Evolutionary conservation across 2,329 filamentous ascomycete species (phyloP).

Genomic region (Aspergillus eucalypticola): DNA sequence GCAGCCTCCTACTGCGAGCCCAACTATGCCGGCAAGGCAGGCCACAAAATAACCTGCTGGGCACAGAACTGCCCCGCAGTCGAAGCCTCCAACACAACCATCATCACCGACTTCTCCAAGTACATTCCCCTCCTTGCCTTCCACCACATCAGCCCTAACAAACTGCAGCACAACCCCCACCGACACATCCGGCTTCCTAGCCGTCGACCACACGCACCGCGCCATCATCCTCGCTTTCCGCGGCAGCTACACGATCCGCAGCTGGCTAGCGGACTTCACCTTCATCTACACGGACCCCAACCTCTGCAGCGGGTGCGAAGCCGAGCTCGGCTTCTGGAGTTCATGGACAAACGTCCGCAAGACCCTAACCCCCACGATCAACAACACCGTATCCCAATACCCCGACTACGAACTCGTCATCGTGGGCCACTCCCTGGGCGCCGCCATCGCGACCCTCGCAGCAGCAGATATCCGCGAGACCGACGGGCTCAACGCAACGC

Average conservation of each 20-base stretch:
- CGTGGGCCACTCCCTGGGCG: conserved; percentile 69
- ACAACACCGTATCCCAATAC: conserved; percentile 17
- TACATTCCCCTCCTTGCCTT: conserved; percentile 20
- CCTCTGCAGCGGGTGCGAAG: conserved; percentile 47
- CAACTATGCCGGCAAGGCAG: conserved; percentile 46
- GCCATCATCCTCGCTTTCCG: conserved; percentile 41
- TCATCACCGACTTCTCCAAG: conserved; percentile 51
- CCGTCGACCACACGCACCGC: conserved; percentile 48
- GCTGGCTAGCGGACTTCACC: conserved; percentile 29
- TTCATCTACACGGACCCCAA: conserved; percentile 33
- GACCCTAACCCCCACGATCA: conserved; percentile 40
- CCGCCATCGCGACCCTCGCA: conserved; percentile 62
- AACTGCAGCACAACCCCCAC: conserved; percentile 21
- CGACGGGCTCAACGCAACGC: conserved; percentile 50
- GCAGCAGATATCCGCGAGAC: conserved; percentile 55
- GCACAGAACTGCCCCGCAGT: conserved; percentile 49
- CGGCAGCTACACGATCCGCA: conserved; percentile 38
- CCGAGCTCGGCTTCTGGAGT: conserved; percentile 49
- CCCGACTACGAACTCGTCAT: conserved; percentile 44
- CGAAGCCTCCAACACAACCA: conserved; percentile 32
- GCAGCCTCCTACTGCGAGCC: conserved; percentile 52
- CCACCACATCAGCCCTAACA: background rate
- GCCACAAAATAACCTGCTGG: conserved; percentile 45
- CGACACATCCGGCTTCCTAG: conserved; percentile 52
- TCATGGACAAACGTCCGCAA: conserved; percentile 44